Base-by-base conservation (phyloP, 2,329 filamentous ascomycete species). In the Parastagonospora nodorum region DNA sequence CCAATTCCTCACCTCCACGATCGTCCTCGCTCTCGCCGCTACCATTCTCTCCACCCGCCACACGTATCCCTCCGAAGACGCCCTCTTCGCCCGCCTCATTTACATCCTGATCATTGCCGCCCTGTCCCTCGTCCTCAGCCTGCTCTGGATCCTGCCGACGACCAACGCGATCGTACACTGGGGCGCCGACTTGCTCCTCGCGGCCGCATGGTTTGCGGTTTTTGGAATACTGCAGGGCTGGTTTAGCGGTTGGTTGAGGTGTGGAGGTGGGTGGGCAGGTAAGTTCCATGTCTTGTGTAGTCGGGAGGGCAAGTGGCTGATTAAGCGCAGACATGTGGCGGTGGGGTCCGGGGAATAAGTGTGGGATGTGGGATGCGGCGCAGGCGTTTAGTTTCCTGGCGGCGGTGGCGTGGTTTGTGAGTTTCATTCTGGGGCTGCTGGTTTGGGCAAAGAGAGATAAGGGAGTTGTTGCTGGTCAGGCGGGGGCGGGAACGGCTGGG, bases 81-180 rank as follows among this genome's bases (percentile, higher is more conserved):
- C 83, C 80, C 74, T 78, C 15, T 75, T 82, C 35, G 83, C 80
- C 37, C 85, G 88, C 48, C 87, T 87, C 77, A 89, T 92, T 74
- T 92, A 91, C 78, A 85, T 87, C 50, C 83, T 88, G 66, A 83
- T 90, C 12, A 80, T 92, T 15, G 86, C 89, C 6, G 85, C 79
- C 19, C 64, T 92, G 28, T 84, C 86, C 12, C 84, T 90, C 44
- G 70, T 92, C 39, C 76, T 89, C 12, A 78, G 83, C 8, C 73
- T 92, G 16, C 68, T 92, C 56, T 90, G 88, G 84, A 78, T 92
- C 30, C 77, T 92, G 29, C 88, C 88, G 2, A 88, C 89, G 67
- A 81, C 83, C 1, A 74, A 76, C 43, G 81, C 79, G 39, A 88
- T 90, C 72, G 78, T 85, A 56, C 81, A 88, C 74, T 90, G 86